phyloP scores from a whole-genome alignment of 1,139 yeast genomes.

The Hyphopichia khmerensis region DNA sequence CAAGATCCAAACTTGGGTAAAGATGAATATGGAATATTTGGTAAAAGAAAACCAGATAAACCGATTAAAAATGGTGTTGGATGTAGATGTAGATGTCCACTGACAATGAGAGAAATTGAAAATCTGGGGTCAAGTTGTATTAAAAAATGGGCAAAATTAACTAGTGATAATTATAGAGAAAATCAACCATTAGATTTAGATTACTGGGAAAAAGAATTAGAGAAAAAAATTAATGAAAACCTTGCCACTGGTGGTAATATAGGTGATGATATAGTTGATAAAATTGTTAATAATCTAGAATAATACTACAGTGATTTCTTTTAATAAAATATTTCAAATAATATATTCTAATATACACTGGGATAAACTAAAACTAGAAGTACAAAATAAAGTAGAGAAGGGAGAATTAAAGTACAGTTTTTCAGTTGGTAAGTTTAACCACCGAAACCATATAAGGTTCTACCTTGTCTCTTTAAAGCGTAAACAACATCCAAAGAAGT shows the following conservation, averaged over 20 bases:
- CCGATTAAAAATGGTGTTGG: constrained; percentile 63
- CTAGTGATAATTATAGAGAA: constrained; percentile 31
- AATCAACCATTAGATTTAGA: constrained; percentile 31
- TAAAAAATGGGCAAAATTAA: constrained; percentile 51
- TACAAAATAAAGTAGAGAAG: constrained; percentile 12
- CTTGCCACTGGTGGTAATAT: constrained; percentile 27
- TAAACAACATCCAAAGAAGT: constrained; percentile 91
- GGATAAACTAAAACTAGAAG: constrained; percentile 18
- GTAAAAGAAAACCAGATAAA: constrained; percentile 36
- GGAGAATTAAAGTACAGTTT: not conserved
- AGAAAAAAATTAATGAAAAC: constrained; percentile 21
- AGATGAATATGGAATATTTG: constrained; percentile 20
- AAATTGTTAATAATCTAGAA: constrained; percentile 4
- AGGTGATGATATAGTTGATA: constrained; percentile 18
- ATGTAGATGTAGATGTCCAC: constrained; percentile 83
- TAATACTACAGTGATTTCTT: too few relatives aligned
- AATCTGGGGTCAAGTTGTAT: constrained; percentile 54
- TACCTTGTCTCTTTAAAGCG: constrained; percentile 96
- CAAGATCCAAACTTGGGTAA: constrained; percentile 16
- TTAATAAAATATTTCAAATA: not conserved
- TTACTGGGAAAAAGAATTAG: constrained; percentile 31
- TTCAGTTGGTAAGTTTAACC: constrained; percentile 48
- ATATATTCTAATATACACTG: constrained; percentile 33
- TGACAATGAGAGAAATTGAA: constrained; percentile 49
- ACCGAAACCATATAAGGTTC: constrained; percentile 97